Percentiles rank a stretch among this genome's conserved stretches.
Conservation (phyloP, 1,284 basidiomycete genomes). For the Gymnopus androsaceus region DNA sequence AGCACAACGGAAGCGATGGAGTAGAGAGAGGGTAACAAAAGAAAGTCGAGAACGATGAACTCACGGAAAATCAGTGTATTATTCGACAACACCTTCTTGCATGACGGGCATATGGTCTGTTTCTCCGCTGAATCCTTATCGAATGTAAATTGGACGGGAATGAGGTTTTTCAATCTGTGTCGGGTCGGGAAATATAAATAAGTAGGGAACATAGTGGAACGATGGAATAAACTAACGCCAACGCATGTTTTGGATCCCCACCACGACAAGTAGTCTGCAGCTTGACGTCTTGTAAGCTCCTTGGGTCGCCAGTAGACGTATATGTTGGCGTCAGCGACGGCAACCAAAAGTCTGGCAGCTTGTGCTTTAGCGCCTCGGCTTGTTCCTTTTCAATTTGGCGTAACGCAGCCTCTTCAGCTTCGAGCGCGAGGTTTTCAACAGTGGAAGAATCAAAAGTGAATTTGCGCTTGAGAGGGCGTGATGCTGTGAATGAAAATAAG, state of each 20-base stretch:
- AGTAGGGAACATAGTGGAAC: constrained; percentile 1
- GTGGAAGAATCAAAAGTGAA: constrained; percentile 74
- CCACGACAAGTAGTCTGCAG: constrained; percentile 85
- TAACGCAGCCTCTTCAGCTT: constrained; percentile 85
- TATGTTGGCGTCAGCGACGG: constrained; percentile 86
- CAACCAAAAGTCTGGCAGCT: constrained; percentile 94
- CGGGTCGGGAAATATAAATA: background rate
- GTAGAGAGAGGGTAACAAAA: background rate
- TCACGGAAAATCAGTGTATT: constrained; percentile 68
- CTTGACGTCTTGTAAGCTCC: constrained; percentile 75
- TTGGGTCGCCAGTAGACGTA: constrained; percentile 60
- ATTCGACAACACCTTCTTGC: constrained; percentile 85
- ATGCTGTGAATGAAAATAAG: background rate
- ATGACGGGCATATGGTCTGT: constrained; percentile 83
- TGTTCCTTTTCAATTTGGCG: constrained; percentile 83
- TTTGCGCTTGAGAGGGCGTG: constrained; percentile 60
- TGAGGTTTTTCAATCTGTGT: constrained; percentile 70
- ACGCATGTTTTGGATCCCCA: constrained; percentile 68
- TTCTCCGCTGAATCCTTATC: constrained; percentile 53
- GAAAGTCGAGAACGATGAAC: constrained; percentile 30
- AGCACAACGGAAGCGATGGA: background rate
- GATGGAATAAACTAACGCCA: constrained; percentile 57
- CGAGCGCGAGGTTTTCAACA: constrained; percentile 69
- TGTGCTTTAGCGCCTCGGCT: constrained; percentile 78
- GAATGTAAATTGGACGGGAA: constrained; percentile 75